phyloP scores from a whole-genome alignment of 805 yeast species.

The Wickerhamiella shivajii region DNA sequence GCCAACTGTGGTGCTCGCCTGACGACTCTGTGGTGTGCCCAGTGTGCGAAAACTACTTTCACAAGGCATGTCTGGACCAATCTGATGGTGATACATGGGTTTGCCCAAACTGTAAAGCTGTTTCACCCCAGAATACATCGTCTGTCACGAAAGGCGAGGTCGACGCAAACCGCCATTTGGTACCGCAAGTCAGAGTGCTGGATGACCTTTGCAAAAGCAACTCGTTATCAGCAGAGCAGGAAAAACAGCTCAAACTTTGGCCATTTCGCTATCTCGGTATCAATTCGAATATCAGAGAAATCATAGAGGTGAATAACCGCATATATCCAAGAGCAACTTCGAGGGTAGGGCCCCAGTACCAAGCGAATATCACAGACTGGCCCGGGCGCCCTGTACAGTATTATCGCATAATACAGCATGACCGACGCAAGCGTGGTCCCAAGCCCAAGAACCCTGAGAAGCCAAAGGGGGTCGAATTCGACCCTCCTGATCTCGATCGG shows the following conservation, averaged over 20 bases:
- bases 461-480: neutral
- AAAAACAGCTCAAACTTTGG: conserved; percentile 32
- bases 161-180: conserved; percentile 1
- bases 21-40: conserved; percentile 66
- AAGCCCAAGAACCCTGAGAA: neutral
- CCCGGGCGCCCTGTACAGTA: conserved; percentile 50
- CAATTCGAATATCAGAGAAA: conserved; percentile 61
- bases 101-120: conserved; percentile 2
- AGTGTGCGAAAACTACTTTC: conserved; percentile 57
- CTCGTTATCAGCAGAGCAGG: neutral
- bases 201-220: conserved; percentile 1
- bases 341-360: conserved; percentile 59
- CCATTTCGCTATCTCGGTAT: conserved; percentile 65
- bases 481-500: conserved; percentile 14
- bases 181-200: conserved; percentile 4
- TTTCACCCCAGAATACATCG: neutral
- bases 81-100: conserved; percentile 29
- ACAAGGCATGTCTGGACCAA: conserved; percentile 74
- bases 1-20: conserved; percentile 74
- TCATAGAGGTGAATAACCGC: conserved; percentile 59
- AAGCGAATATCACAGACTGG: conserved; percentile 46
- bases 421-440: conserved; percentile 14
- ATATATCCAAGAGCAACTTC: conserved; percentile 74
- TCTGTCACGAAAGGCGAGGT: conserved; percentile 2
- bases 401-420: conserved; percentile 28